Percentiles rank a stretch among this genome's conserved stretches.
Conservation (phyloP, 352 stramenopile genomes). For the Phytophthora podocarpi region DNA sequence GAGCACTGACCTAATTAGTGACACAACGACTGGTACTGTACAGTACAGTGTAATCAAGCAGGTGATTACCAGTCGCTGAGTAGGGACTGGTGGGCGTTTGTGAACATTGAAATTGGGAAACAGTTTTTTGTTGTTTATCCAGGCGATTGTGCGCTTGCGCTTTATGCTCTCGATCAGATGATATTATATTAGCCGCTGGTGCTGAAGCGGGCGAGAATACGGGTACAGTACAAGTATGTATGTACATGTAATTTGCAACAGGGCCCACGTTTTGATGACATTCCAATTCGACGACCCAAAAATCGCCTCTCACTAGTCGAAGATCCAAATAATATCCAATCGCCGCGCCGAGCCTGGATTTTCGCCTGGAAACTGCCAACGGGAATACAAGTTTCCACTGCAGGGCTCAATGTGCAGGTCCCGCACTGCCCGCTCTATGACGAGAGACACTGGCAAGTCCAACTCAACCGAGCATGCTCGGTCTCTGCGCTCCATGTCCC, state of each 20-base stretch:
- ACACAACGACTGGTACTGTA: too few species aligned
- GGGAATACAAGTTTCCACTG: not conserved
- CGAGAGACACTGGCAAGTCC: slow-evolving; percentile 8
- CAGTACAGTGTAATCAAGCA: too few species aligned
- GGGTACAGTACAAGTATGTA: too few species aligned
- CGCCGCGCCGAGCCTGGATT: slow-evolving; percentile 21
- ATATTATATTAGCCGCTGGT: too few species aligned
- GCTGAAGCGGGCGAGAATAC: not conserved
- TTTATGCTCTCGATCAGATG: not conserved
- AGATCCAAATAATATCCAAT: slow-evolving; percentile 44
- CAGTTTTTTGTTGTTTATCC: not conserved
- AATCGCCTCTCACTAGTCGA: slow-evolving; percentile 32
- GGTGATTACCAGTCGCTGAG: slow-evolving; percentile 3
- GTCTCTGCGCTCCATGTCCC: slow-evolving; percentile 34
- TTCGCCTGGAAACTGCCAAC: slow-evolving; percentile 30
- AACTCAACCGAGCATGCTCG: slow-evolving; percentile 6
- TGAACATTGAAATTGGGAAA: not conserved
- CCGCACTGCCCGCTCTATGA: slow-evolving; percentile 19
- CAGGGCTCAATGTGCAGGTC: slow-evolving; percentile 6
- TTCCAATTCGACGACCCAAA: slow-evolving; percentile 18
- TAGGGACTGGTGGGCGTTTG: not conserved
- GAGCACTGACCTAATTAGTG: too few species aligned
- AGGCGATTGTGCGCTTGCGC: not conserved
- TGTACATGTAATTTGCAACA: too few species aligned
- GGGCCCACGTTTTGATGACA: not conserved